Percentiles rank a stretch among this genome's conserved stretches.
phyloP scores from a whole-genome alignment of 1,139 yeast species.

The Geotrichum reessii region DNA sequence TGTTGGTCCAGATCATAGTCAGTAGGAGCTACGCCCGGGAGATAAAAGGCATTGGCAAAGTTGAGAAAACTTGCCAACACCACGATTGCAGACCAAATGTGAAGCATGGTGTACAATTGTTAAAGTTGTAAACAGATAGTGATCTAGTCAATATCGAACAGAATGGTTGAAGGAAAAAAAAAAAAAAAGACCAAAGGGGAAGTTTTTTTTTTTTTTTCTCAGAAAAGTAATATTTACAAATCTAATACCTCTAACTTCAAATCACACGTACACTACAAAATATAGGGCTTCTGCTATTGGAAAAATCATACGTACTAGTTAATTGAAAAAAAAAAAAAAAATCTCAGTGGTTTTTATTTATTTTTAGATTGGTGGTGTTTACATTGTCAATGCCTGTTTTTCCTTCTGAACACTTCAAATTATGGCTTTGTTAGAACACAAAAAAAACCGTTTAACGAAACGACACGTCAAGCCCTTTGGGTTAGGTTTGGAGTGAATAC shows the following conservation, averaged over 20 bases:
- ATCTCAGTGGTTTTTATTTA: background rate
- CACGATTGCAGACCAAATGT: slow-evolving; percentile 29
- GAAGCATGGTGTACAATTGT: slow-evolving; percentile 80
- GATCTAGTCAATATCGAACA: background rate
- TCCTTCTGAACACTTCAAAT: background rate
- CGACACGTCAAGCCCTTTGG: background rate
- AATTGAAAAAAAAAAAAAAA: background rate
- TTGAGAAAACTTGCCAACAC: slow-evolving; percentile 5
- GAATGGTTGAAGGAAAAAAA: background rate
- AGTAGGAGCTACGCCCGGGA: slow-evolving; percentile 95
- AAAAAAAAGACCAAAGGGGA: background rate
- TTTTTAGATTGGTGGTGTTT: background rate
- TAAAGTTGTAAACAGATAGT: slow-evolving; percentile 36
- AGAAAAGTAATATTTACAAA: no score
- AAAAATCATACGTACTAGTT: background rate
- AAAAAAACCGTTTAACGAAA: background rate
- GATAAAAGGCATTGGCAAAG: slow-evolving; percentile 56
- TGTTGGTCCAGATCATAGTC: slow-evolving; percentile 67
- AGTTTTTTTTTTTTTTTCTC: background rate
- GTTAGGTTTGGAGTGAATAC: background rate
- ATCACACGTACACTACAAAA: no score
- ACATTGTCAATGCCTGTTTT: background rate
- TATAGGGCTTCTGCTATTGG: no score
- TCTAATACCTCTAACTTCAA: no score
- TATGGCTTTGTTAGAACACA: background rate